Base-by-base conservation (phyloP, 768 basidiomycete species). In the Mrakia hoshinonis region DNA sequence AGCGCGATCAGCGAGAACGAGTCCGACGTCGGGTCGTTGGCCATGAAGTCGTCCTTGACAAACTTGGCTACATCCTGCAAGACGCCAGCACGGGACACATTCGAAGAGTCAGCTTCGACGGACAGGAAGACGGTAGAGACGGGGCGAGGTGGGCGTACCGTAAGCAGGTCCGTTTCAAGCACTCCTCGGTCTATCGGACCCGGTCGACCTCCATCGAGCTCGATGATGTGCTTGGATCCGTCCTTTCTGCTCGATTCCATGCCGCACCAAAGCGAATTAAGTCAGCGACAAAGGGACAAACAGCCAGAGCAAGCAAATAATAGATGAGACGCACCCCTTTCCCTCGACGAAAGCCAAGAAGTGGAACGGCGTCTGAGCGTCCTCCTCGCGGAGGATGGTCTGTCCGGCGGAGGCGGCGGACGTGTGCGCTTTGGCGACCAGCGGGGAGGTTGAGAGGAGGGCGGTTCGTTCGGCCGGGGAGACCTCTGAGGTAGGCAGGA, bases 261-360 rank as follows among this genome's bases (percentile, higher is more conserved):
- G n/a, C n/a, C n/a, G n/a, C n/a, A n/a, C n/a, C n/a, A n/a, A n/a
- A n/a, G 52, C 26, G 4, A 43, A 61, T 20, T 9, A 15, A 46
- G 46, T 13, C 22, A 29, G 54, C 18, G 34, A 4, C 43, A 49
- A 64, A 43, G 22, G 60, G 1, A 18, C 22, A 9, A n/a, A 47
- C 34, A 39, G 36, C 12, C 36, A 12, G 36, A 49, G 34, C 5
- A 36, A 47, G 2, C 4, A 64, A 13, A 7, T 20, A 58, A 24
- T 36, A 15, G 7, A 9, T 24, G 20, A 9, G 3, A 75, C 77
- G 58, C 65, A 79, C 79, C 78, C 79, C 22, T 77, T 85, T 0
- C 89, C 89, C 70, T 84, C 83, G 43, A 96, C 85, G 75, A 96
- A 97, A 75, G 88, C 87, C 0, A 89, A 90, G 74, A 94, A 97